Conservation (phyloP, 495 filamentous ascomycete species). For the Letharia columbiana region DNA sequence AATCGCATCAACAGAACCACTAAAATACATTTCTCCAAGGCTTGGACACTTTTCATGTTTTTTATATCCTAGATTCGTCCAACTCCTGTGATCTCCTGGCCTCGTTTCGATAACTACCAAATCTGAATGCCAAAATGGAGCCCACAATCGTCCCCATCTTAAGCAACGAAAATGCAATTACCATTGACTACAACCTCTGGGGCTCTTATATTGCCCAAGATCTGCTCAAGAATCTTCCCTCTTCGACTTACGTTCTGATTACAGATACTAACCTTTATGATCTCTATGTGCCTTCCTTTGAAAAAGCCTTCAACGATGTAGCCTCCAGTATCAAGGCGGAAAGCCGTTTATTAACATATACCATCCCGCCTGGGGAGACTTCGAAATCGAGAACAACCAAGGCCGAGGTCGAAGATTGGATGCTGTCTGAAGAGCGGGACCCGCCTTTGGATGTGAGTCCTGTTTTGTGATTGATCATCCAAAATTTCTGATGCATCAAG, state of each 20-base stretch:
- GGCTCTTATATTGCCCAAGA: slow-evolving; percentile 72
- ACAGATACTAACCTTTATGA: slow-evolving; percentile 88
- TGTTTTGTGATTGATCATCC: not conserved
- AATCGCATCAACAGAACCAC: no score
- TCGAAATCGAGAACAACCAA: slow-evolving; percentile 91
- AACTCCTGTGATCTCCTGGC: not conserved
- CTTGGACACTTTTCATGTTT: not conserved
- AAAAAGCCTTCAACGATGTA: slow-evolving; percentile 54
- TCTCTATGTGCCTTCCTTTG: slow-evolving; percentile 70
- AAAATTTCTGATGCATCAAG: not conserved
- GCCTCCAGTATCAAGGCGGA: slow-evolving; percentile 29
- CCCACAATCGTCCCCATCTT: slow-evolving; percentile 46
- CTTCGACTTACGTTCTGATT: slow-evolving; percentile 90
- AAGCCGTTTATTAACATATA: slow-evolving; percentile 70
- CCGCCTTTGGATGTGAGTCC: slow-evolving; percentile 28
- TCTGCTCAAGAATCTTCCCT: slow-evolving; percentile 64
- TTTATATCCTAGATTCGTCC: not conserved
- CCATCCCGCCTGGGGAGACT: slow-evolving; percentile 83
- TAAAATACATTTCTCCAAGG: no score
- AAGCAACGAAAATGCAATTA: slow-evolving; percentile 68
- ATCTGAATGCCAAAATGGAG: not conserved
- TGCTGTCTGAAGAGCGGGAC: slow-evolving; percentile 63
- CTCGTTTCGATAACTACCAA: not conserved
- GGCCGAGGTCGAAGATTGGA: slow-evolving; percentile 94
- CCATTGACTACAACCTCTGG: slow-evolving; percentile 90